Evolutionary conservation across 768 basidiomycete species (phyloP), one percentile per base, ranked within the genome.

Genomic region (Tylopilus sp.): DNA sequence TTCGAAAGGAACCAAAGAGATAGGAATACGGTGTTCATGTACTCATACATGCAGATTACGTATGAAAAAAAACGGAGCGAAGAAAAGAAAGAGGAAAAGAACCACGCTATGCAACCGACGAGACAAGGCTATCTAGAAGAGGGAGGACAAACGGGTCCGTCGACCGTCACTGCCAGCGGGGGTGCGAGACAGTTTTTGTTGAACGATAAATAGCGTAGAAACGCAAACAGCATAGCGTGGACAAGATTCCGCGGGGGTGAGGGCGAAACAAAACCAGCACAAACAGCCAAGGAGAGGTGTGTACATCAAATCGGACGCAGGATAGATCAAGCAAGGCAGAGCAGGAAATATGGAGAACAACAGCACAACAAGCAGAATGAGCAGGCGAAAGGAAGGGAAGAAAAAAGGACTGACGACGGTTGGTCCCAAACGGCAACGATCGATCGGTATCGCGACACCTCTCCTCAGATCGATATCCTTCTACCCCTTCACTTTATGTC

Each of bases 151-250:
- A n/a, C n/a, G n/a, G n/a, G n/a, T 24, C 22, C 31, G 7, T 52
- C 48, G 26, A 31, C 34, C 52, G 19, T 38, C 41, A 30, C 42
- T 53, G 53, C 42, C 19, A 36, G 25, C 28, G 25, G 17, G 7
- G n/a, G 36, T 26, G 50, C 45, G 47, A 50, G 61, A 50, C 67
- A 63, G 59, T 57, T 63, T 63, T 66, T 61, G 64, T 54, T 50
- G 50, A 57, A n/a, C 33, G 25, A 69, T 68, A 67, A 68, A 67
- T 67, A 67, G 28, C n/a, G n/a, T 4, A 1, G 43, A 24, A 55
- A 48, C 45, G 38, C n/a, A 33, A 45, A n/a, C 29, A 54, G 6
- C 11, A 17, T 5, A 22, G 40, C 28, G 17, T 19, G 21, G 31
- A 63, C 50, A 48, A 50, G 47, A 57, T 55, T 61, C 57, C 63